Percentiles rank a stretch among this genome's conserved stretches.
phyloP scores from a whole-genome alignment of 768 basidiomycete genomes.

The Chiua virens region DNA sequence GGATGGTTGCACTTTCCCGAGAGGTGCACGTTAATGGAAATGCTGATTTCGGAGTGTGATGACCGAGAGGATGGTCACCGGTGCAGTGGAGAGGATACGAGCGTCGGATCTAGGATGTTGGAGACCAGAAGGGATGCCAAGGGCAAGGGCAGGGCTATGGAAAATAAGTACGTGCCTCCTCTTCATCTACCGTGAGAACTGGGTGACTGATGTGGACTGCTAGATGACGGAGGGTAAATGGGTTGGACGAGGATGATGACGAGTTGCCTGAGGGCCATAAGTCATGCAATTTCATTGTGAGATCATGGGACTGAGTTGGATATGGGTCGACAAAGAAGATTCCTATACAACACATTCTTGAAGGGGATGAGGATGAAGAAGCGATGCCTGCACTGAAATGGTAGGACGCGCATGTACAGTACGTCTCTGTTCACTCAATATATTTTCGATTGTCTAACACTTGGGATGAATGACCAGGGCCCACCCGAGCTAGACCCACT shows the following conservation, averaged over 20 bases:
- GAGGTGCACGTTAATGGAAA: constrained; percentile 59
- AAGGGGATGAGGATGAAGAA: constrained; percentile 40
- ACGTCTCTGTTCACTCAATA: neutral
- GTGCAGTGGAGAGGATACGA: constrained; percentile 36
- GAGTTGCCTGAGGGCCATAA: constrained; percentile 33
- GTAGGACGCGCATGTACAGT: constrained; percentile 6
- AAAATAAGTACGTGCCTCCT: constrained; percentile 39
- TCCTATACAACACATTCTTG: constrained; percentile 23
- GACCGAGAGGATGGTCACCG: constrained; percentile 42
- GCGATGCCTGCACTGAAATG: constrained; percentile 37
- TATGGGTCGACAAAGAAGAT: constrained; percentile 39
- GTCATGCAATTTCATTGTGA: neutral
- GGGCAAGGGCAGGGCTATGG: constrained; percentile 34
- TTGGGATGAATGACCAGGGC: neutral
- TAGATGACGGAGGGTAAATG: constrained; percentile 59
- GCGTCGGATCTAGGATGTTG: constrained; percentile 34
- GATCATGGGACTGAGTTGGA: too few relatives aligned
- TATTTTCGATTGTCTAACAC: neutral
- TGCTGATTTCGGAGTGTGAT: constrained; percentile 63
- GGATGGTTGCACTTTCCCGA: constrained; percentile 64
- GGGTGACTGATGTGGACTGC: neutral
- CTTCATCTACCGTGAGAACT: neutral
- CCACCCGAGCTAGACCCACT: constrained; percentile 5
- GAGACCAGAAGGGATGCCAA: constrained; percentile 21
- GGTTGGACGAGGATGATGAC: constrained; percentile 44